Evolutionary conservation across 768 basidiomycete genomes (phyloP).

Genomic region (Boletus pseudo-olivaceus): DNA sequence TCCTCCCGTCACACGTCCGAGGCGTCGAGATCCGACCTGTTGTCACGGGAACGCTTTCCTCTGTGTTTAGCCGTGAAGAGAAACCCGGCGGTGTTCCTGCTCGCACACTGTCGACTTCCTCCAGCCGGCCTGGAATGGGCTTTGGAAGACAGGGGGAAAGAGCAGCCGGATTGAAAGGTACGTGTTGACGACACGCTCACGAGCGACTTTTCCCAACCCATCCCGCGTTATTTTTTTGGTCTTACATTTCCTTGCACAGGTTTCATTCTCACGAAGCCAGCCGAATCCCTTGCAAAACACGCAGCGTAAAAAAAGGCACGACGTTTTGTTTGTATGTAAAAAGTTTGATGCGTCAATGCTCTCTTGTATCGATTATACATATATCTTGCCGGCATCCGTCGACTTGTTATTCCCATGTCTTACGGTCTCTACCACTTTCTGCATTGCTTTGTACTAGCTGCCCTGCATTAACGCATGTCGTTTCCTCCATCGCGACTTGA

Average conservation of each 20-base stretch:
- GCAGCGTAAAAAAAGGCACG: conserved; percentile 1
- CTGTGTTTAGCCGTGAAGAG: conserved; percentile 9
- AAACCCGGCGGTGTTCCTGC: conserved; percentile 1
- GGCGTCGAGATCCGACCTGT: conserved; percentile 25
- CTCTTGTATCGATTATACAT: conserved; percentile 1
- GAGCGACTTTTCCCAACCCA: not conserved
- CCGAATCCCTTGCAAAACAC: conserved; percentile 54
- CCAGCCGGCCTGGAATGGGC: conserved; percentile 51
- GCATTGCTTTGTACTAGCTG: not conserved
- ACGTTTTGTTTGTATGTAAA: not conserved
- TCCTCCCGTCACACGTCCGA: conserved; percentile 45
- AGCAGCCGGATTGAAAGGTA: conserved; percentile 63
- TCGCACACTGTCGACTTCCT: conserved; percentile 14
- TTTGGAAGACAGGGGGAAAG: conserved; percentile 84
- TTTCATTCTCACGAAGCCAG: conserved; percentile 55
- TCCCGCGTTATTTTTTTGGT: too few relatives aligned
- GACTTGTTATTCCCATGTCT: not conserved
- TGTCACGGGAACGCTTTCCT: conserved; percentile 12
- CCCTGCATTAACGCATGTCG: not conserved
- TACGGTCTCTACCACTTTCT: not conserved
- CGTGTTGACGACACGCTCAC: conserved; percentile 10
- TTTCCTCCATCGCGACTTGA: too few relatives aligned
- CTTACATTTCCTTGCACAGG: too few relatives aligned
- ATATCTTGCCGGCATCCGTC: not conserved
- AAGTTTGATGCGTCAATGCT: not conserved